Conservation (phyloP, 1,139 yeast species). For the Diutina ranongensis region DNA sequence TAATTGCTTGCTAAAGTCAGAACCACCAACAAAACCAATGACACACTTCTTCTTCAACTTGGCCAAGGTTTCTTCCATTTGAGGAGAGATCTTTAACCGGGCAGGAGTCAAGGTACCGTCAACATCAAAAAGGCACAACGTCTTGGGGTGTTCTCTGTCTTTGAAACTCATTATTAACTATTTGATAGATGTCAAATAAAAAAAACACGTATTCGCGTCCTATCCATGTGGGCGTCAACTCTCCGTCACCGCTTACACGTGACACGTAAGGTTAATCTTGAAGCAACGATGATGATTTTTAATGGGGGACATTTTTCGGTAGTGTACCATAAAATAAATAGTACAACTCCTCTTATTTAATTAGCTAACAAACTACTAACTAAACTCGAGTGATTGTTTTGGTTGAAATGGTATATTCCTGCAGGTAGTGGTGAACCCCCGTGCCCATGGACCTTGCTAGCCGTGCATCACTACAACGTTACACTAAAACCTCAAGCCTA, state of each 20-base stretch:
- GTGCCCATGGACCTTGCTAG: too few species aligned
- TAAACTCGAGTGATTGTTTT: too few species aligned
- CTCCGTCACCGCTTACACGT: background rate
- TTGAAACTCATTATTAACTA: conserved; percentile 34
- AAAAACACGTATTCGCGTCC: background rate
- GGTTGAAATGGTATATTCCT: too few species aligned
- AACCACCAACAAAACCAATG: conserved; percentile 97
- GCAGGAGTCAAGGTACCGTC: conserved; percentile 99
- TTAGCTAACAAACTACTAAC: too few species aligned
- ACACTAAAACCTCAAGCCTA: too few species aligned
- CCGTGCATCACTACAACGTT: background rate
- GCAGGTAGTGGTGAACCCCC: too few species aligned
- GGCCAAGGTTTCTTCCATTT: conserved; percentile 59
- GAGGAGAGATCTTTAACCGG: conserved; percentile 70
- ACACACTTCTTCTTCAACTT: conserved; percentile 83
- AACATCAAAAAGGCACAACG: conserved; percentile 83
- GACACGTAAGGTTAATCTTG: background rate
- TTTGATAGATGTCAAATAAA: background rate
- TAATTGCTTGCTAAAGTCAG: conserved; percentile 85
- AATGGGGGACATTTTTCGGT: too few species aligned
- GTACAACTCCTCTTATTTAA: too few species aligned
- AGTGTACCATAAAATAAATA: too few species aligned
- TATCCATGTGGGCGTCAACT: background rate
- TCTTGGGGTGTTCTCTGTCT: conserved; percentile 42
- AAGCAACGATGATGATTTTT: background rate